These are phyloP conservation scores for Phytophthora cactorum DNA, from an alignment of 352 stramenopile species.

Conservation along the genomic window DNA sequence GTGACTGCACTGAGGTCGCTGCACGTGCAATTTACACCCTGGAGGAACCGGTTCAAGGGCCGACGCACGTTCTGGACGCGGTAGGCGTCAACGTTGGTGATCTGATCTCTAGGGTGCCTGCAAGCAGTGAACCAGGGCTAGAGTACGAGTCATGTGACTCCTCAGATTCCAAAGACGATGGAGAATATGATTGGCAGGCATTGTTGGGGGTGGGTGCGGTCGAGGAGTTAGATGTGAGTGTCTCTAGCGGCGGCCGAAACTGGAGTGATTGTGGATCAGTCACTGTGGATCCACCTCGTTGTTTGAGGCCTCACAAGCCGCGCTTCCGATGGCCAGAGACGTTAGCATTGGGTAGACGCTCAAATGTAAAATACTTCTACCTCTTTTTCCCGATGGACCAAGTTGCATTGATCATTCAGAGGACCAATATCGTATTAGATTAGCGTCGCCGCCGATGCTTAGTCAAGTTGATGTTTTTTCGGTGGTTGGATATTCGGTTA, in stretches of 20 bases:
- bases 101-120: too few species aligned
- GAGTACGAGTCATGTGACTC: not conserved
- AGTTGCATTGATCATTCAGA: not conserved
- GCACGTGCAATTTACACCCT: not conserved
- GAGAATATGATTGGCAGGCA: not conserved
- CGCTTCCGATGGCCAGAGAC: not conserved
- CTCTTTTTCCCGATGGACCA: not conserved
- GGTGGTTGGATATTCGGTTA: not conserved
- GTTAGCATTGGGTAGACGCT: not conserved
- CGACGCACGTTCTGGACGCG: not conserved
- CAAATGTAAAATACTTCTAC: not conserved
- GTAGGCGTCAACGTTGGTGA: not conserved
- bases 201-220: not conserved
- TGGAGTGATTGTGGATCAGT: not conserved
- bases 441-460: not conserved
- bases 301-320: not conserved
- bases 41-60: too few species aligned
- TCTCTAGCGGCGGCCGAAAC: not conserved
- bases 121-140: not conserved
- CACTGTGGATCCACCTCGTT: not conserved
- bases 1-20: not conserved
- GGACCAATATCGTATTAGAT: not conserved
- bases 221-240: not conserved
- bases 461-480: not conserved
- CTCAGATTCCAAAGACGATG: not conserved